A percentile compares a stretch with the other conserved stretches of the same genome.
Evolutionary conservation across 768 basidiomycete genomes (phyloP).

Genomic region (Agaricus subrufescens): DNA sequence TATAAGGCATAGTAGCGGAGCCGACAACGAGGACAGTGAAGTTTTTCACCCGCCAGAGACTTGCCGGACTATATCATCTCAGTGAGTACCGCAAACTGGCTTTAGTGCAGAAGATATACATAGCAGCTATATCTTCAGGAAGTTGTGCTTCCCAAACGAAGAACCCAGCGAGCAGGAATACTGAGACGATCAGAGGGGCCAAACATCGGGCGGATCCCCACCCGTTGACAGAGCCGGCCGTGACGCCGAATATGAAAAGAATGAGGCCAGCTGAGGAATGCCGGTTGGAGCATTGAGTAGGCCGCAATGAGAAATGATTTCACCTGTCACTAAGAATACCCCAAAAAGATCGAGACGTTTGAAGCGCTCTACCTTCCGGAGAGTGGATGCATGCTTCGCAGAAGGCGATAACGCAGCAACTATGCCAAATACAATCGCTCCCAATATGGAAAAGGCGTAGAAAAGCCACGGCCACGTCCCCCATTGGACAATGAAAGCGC

Average conservation of each 20-base stretch:
- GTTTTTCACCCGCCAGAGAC: slow-evolving; percentile 34
- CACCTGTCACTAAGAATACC: neutral
- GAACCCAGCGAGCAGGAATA: slow-evolving; percentile 32
- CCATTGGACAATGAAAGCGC: slow-evolving; percentile 33
- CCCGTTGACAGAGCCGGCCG: slow-evolving; percentile 37
- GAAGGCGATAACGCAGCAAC: slow-evolving; percentile 28
- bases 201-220: slow-evolving; percentile 41
- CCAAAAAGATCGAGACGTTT: neutral
- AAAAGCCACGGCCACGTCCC: slow-evolving; percentile 46
- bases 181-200: slow-evolving; percentile 36
- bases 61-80: slow-evolving; percentile 13
- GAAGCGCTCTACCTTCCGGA: neutral
- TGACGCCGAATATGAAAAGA: slow-evolving; percentile 33
- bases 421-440: slow-evolving; percentile 11
- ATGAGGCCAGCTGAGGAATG: slow-evolving; percentile 22
- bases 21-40: slow-evolving; percentile 29
- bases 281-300: neutral
- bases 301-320: neutral
- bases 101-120: slow-evolving; percentile 20
- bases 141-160: slow-evolving; percentile 42
- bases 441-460: slow-evolving; percentile 21
- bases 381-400: neutral
- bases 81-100: neutral
- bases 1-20: slow-evolving; percentile 29
- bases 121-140: slow-evolving; percentile 31